Conservation (phyloP, 139 green algal genomes). For the Volvox reticuliferus region DNA sequence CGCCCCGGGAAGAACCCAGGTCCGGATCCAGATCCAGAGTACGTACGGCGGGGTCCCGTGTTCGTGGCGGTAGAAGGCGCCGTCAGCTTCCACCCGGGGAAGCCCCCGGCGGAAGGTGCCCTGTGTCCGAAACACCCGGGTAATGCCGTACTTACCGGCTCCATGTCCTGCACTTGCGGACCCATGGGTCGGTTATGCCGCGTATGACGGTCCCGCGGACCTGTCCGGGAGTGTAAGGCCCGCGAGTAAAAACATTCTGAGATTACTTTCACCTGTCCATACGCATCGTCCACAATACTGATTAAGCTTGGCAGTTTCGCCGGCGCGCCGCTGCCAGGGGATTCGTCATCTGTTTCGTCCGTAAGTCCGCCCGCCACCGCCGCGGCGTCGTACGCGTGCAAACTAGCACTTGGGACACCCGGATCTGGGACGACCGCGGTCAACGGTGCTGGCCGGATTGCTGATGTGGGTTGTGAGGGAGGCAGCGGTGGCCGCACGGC, state of each 20-base stretch:
- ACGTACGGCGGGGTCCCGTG: background rate
- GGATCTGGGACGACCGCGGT: background rate
- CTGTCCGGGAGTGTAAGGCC: background rate
- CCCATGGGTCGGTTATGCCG: conserved; percentile 10
- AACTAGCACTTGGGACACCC: background rate
- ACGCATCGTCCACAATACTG: conserved; percentile 22
- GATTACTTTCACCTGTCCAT: conserved; percentile 14
- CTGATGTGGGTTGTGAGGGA: background rate
- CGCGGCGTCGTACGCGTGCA: background rate
- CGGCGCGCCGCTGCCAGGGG: background rate
- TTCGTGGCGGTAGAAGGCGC: background rate
- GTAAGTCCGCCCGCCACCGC: background rate
- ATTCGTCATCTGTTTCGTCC: background rate
- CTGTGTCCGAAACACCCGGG: background rate
- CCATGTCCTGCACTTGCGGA: conserved; percentile 17
- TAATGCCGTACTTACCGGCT: conserved; percentile 6
- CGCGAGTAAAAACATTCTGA: conserved; percentile 25
- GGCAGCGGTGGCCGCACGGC: background rate
- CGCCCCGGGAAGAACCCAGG: background rate
- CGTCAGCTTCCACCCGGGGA: conserved; percentile 32
- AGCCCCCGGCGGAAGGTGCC: conserved; percentile 7
- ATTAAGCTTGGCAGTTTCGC: background rate
- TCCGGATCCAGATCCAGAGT: background rate
- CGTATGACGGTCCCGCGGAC: conserved; percentile 2
- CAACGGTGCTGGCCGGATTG: background rate